These are phyloP conservation scores for Ecytonucleospora hepatopenaei DNA, from an alignment of 371 early-diverging fungal species.

Conservation along the genomic window DNA sequence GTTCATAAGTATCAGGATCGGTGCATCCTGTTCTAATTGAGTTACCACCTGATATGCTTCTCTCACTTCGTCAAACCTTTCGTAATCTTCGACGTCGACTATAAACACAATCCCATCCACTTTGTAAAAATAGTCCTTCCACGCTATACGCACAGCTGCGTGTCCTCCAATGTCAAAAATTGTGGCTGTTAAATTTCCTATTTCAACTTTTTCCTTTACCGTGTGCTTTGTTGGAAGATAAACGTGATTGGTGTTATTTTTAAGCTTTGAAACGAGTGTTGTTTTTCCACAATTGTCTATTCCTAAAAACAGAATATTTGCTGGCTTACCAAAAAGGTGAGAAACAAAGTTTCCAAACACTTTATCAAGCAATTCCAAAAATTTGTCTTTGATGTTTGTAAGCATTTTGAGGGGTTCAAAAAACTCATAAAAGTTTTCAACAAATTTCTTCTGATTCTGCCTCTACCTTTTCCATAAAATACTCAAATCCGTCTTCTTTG, in stretches of 20 bases:
- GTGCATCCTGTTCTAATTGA: constrained; percentile 43
- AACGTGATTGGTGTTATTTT: constrained; percentile 84
- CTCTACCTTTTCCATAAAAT: background rate
- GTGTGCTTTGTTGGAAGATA: constrained; percentile 85
- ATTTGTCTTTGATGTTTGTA: constrained; percentile 21
- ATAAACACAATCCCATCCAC: constrained; percentile 57
- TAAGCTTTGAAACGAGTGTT: constrained; percentile 91
- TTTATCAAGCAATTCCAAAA: constrained; percentile 32
- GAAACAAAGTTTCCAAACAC: constrained; percentile 36
- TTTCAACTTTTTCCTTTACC: constrained; percentile 46
- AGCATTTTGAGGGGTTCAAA: no score
- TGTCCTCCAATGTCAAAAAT: constrained; percentile 57
- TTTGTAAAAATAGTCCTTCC: constrained; percentile 55
- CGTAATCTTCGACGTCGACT: constrained; percentile 52
- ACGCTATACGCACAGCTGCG: constrained; percentile 49
- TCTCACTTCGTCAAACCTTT: constrained; percentile 49
- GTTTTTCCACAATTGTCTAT: constrained; percentile 99
- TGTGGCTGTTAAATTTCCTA: constrained; percentile 53
- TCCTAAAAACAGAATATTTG: constrained; percentile 93
- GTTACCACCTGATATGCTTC: constrained; percentile 49
- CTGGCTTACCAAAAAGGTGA: constrained; percentile 64
- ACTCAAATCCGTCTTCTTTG: background rate
- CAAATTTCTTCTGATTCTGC: background rate
- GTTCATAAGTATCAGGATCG: constrained; percentile 57
- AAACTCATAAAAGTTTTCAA: no score